A percentile compares a stretch with the other conserved stretches of the same genome.
These are phyloP conservation scores for Rhizopogon vesiculosus DNA, from an alignment of 768 basidiomycete species.

Conservation along the genomic window DNA sequence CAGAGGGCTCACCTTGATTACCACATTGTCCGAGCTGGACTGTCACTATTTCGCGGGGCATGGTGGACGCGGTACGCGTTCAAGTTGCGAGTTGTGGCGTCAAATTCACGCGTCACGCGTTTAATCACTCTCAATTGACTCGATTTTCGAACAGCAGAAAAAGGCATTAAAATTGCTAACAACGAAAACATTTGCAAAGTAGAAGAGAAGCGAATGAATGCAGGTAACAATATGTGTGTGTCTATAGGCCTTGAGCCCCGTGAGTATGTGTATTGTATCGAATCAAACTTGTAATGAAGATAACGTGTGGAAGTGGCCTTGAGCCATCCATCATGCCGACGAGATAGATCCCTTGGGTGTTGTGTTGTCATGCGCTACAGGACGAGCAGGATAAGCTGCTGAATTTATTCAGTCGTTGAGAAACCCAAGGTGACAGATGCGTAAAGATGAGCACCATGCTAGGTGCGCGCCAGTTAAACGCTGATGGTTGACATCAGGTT, in stretches of 20 bases:
- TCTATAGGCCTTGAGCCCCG: constrained; percentile 32
- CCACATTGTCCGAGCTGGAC: constrained; percentile 89
- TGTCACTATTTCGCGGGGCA: constrained; percentile 84
- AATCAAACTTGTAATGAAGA: constrained; percentile 2
- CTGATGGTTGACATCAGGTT: constrained; percentile 23
- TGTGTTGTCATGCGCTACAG: constrained; percentile 4
- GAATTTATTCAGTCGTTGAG: background rate
- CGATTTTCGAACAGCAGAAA: constrained; percentile 4
- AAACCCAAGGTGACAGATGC: constrained; percentile 3
- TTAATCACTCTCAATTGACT: background rate
- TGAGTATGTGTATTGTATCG: constrained; percentile 20
- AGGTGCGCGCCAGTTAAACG: constrained; percentile 6
- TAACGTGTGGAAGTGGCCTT: constrained; percentile 19
- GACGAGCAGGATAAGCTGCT: constrained; percentile 1
- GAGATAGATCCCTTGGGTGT: constrained; percentile 11
- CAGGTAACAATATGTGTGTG: constrained; percentile 9
- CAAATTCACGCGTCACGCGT: constrained; percentile 7
- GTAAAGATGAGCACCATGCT: constrained; percentile 1
- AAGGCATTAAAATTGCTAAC: constrained; percentile 6
- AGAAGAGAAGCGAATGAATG: constrained; percentile 14
- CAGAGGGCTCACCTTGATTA: constrained; percentile 68
- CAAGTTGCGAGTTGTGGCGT: constrained; percentile 4
- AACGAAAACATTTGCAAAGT: constrained; percentile 4
- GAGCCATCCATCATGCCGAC: constrained; percentile 18
- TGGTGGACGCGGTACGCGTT: constrained; percentile 25